phyloP scores from a whole-genome alignment of 805 yeast genomes.

The Debaryomyces tyrocola region DNA sequence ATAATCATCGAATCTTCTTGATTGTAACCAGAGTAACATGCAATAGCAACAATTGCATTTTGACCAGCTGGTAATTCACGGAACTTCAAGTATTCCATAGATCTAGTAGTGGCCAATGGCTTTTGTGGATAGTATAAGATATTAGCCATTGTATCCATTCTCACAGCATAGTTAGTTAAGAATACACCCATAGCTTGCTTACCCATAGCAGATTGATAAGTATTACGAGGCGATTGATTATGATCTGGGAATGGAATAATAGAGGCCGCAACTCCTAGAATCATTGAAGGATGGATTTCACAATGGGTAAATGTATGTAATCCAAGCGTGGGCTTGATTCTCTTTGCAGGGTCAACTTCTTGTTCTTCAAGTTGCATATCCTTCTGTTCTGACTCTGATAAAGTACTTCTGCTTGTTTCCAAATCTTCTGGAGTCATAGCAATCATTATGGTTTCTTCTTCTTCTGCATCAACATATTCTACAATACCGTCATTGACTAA shows the following conservation, averaged over 20 bases:
- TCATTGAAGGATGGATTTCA: conserved; percentile 99
- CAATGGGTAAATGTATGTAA: conserved; percentile 92
- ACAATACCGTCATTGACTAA: conserved; percentile 83
- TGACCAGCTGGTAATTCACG: conserved; percentile 99
- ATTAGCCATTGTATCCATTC: conserved; percentile 99
- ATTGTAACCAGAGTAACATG: conserved; percentile 97
- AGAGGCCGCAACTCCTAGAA: conserved; percentile 96
- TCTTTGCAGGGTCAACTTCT: conserved; percentile 72
- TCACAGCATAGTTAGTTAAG: conserved; percentile 88
- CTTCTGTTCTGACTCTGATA: conserved; percentile 42
- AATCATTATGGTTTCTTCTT: conserved; percentile 96
- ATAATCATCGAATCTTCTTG: conserved; percentile 99
- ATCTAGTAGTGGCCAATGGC: conserved; percentile 95
- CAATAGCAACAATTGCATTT: conserved; percentile 96
- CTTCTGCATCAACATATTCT: conserved; percentile 98
- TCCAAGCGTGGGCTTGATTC: conserved; percentile 70
- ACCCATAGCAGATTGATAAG: conserved; percentile 99
- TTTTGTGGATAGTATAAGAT: conserved; percentile 96
- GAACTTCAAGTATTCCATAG: conserved; percentile 96
- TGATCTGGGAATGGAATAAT: conserved; percentile 99
- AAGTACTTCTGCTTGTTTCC: conserved; percentile 54
- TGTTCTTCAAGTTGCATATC: conserved; percentile 44
- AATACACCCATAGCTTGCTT: conserved; percentile 99
- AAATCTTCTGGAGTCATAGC: conserved; percentile 99
- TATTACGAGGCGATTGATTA: conserved; percentile 98